These are phyloP conservation scores for Agaricus sinodeliciosus DNA, from an alignment of 768 basidiomycete genomes.

Conservation along the genomic window DNA sequence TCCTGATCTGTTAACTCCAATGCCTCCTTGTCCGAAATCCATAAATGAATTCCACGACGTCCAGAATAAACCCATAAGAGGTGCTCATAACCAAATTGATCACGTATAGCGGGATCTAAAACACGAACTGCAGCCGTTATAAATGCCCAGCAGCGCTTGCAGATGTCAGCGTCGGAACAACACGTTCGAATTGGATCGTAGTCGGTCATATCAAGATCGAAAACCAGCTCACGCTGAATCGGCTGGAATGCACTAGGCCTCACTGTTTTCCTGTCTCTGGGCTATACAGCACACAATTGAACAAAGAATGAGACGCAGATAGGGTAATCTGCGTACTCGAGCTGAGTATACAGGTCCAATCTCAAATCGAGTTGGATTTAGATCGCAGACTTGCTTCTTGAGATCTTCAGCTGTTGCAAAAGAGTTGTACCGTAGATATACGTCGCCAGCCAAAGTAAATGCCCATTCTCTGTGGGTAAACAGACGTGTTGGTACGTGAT, in stretches of 20 bases:
- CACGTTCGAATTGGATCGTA: conserved; percentile 95
- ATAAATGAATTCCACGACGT: conserved; percentile 95
- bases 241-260: conserved; percentile 65
- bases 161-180: conserved; percentile 87
- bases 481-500: conserved; percentile 67
- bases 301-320: neutral
- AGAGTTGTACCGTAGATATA: conserved; percentile 93
- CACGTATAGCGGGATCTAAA: conserved; percentile 68
- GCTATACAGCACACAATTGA: conserved; percentile 39
- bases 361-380: conserved; percentile 92
- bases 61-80: conserved; percentile 99
- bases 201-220: conserved; percentile 99
- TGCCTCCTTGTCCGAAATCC: conserved; percentile 89
- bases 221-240: conserved; percentile 84
- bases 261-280: conserved; percentile 82
- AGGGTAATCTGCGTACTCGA: conserved; percentile 41
- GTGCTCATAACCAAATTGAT: conserved; percentile 87
- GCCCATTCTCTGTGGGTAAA: conserved; percentile 96
- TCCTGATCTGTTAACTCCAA: conserved; percentile 90
- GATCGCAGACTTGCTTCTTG: conserved; percentile 78
- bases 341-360: conserved; percentile 92
- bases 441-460: conserved; percentile 85
- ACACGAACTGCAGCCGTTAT: conserved; percentile 90
- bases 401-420: conserved; percentile 83
- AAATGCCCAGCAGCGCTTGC: conserved; percentile 90